These are phyloP conservation scores for Ogataea pini DNA, from an alignment of 805 yeast species.

Conservation along the genomic window DNA sequence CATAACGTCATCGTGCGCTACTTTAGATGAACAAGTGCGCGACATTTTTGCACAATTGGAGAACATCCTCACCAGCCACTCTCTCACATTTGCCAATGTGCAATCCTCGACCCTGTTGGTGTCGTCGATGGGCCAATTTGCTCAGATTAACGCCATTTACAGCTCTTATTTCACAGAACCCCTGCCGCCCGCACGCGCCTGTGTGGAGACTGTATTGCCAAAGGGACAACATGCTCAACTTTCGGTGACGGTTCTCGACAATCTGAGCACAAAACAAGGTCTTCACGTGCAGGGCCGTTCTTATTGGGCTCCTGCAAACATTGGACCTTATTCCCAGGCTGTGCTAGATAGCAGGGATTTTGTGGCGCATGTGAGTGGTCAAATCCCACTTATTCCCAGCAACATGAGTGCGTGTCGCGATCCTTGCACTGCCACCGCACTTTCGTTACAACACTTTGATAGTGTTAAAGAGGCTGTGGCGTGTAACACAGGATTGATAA, in stretches of 20 bases:
- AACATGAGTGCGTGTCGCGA: constrained; percentile 53
- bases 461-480: constrained; percentile 59
- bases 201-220: constrained; percentile 65
- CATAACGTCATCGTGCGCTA: constrained; percentile 32
- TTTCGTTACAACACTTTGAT: constrained; percentile 75
- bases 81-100: constrained; percentile 46
- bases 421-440: constrained; percentile 39
- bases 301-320: constrained; percentile 98
- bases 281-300: constrained; percentile 91
- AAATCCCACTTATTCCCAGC: constrained; percentile 80
- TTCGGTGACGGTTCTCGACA: constrained; percentile 55
- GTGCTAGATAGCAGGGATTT: constrained; percentile 50
- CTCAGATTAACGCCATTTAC: constrained; percentile 62
- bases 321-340: constrained; percentile 96
- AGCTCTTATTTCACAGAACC: constrained; percentile 53
- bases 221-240: constrained; percentile 46
- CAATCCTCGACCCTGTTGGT: constrained; percentile 64
- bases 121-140: constrained; percentile 64
- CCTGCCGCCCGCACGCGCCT: constrained; percentile 86
- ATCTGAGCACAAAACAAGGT: constrained; percentile 52
- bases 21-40: constrained; percentile 45
- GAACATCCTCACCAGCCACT: constrained; percentile 33
- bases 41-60: constrained; percentile 51
- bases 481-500: constrained; percentile 44
- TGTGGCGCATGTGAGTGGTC: constrained; percentile 77